Percentiles rank a stretch among this genome's conserved stretches.
These are phyloP conservation scores for Luzula sylvatica DNA, from an alignment of 176 grass and related monocot genomes.

Conservation along the genomic window DNA sequence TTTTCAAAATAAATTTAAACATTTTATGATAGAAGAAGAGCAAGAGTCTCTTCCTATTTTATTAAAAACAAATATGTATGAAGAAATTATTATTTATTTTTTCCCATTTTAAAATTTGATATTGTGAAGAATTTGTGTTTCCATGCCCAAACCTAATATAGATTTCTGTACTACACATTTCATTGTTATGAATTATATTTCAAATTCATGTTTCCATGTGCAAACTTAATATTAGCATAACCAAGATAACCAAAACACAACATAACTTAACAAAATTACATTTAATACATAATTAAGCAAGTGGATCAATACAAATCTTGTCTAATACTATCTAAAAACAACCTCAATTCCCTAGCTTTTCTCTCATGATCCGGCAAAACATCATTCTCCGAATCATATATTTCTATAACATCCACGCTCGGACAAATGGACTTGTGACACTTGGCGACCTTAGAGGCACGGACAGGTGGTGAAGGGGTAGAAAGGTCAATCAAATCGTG, in stretches of 20 bases:
- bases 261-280: not conserved
- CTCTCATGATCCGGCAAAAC: constrained; percentile 44
- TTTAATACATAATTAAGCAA: constrained; percentile 18
- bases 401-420: constrained; percentile 29
- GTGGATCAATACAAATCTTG: constrained; percentile 38
- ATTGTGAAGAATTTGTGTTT: not conserved
- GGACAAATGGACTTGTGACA: constrained; percentile 11
- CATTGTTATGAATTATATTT: not conserved
- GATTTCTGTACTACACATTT: not conserved
- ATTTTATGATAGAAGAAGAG: too few species aligned
- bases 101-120: not conserved
- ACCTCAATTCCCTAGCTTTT: constrained; percentile 29
- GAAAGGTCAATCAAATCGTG: constrained; percentile 46
- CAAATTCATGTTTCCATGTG: not conserved
- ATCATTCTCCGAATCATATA: constrained; percentile 32
- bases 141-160: not conserved
- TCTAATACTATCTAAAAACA: constrained; percentile 39
- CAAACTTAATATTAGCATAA: not conserved
- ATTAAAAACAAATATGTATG: not conserved
- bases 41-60: too few species aligned
- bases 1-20: too few species aligned
- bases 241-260: not conserved
- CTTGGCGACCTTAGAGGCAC: constrained; percentile 36
- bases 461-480: constrained; percentile 40
- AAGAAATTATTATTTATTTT: not conserved